Evolutionary conservation across 331 rosid genomes (phyloP), one percentile per base, ranked within the genome.

Genomic region (Cydonia oblonga): DNA sequence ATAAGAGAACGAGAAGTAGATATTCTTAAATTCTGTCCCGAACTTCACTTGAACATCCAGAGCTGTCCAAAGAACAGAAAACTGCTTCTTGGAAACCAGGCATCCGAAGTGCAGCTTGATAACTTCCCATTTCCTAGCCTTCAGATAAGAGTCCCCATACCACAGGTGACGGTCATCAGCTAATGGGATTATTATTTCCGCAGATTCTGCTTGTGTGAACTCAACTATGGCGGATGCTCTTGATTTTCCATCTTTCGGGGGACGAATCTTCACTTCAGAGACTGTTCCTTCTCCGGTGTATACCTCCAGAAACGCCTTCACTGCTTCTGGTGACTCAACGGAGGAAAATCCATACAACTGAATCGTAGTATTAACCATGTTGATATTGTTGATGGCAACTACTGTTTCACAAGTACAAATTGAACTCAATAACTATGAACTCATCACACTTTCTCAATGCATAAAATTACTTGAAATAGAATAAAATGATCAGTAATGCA

Each of bases 201-300:
- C 87, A 3, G 56, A 46, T 14, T 28, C 14, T 2, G 23, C 9
- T 23, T 35, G 57, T 1, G 11, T 64, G 87, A 83, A 83, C 25
- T 20, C 72, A 12, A 83, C 81, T 3, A 1, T 64, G 25, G 72
- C 84, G 16, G 7, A 71, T 5, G 57, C 35, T 54, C 78, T 76
- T 24, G 75, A 22, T 13, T 15, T 1, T 5, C 28, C 23, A 6
- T 3, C 33, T 6, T 59, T 74, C 14, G 23, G 51, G 11, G 46
- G 65, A 11, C 32, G 9, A 5, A 79, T 29, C 33, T 52, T 24
- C 44, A 83, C 76, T 7, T 64, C 19, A 9, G 16, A 67, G 5
- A 83, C 72, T 13, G 84, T 80, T 64, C 82, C 84, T 20, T 69
- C 62, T 30, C 84, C 87, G 0, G 82, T 74, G 44, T 29, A 44